phyloP scores from a whole-genome alignment of 192 early-diverging fungal species.

The Coemansia sp. region DNA sequence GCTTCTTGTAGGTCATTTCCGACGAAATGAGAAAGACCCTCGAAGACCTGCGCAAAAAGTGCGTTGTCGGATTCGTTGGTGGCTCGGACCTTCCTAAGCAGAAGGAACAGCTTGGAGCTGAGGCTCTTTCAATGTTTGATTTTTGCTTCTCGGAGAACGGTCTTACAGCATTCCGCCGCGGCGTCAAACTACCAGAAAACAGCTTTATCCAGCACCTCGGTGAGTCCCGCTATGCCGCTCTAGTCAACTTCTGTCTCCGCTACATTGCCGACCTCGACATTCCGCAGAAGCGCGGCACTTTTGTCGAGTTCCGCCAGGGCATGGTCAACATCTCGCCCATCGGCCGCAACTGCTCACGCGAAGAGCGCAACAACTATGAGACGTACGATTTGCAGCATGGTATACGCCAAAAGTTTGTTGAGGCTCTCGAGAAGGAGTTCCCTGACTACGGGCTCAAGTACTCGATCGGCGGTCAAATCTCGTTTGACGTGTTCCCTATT shows the following conservation, averaged over 20 bases:
- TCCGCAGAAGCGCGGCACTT: slow-evolving; percentile 95
- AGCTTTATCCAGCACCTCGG: slow-evolving; percentile 91
- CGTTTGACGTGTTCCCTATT: slow-evolving; percentile 97
- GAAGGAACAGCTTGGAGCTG: slow-evolving; percentile 86
- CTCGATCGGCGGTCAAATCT: slow-evolving; percentile 99
- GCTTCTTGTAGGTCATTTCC: slow-evolving; percentile 63
- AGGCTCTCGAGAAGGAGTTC: slow-evolving; percentile 78
- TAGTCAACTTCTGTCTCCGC: slow-evolving; percentile 88
- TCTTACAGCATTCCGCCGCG: slow-evolving; percentile 84
- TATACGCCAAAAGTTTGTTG: slow-evolving; percentile 84
- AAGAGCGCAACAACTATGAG: slow-evolving; percentile 92
- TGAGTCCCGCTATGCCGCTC: slow-evolving; percentile 87
- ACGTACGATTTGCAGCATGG: slow-evolving; percentile 82
- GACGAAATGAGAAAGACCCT: slow-evolving; percentile 76
- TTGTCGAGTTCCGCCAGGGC: slow-evolving; percentile 97
- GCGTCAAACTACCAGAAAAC: slow-evolving; percentile 60
- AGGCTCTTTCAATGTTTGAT: slow-evolving; percentile 79
- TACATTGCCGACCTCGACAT: slow-evolving; percentile 95
- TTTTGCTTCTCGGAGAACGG: slow-evolving; percentile 98
- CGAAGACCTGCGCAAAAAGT: slow-evolving; percentile 78
- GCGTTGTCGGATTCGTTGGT: slow-evolving; percentile 95
- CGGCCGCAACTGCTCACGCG: slow-evolving; percentile 87
- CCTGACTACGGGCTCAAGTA: slow-evolving; percentile 82
- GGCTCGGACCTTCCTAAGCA: slow-evolving; percentile 94
- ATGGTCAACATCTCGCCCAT: slow-evolving; percentile 99